phyloP scores from a whole-genome alignment of 352 stramenopile species.

The Phytophthora ramorum region DNA sequence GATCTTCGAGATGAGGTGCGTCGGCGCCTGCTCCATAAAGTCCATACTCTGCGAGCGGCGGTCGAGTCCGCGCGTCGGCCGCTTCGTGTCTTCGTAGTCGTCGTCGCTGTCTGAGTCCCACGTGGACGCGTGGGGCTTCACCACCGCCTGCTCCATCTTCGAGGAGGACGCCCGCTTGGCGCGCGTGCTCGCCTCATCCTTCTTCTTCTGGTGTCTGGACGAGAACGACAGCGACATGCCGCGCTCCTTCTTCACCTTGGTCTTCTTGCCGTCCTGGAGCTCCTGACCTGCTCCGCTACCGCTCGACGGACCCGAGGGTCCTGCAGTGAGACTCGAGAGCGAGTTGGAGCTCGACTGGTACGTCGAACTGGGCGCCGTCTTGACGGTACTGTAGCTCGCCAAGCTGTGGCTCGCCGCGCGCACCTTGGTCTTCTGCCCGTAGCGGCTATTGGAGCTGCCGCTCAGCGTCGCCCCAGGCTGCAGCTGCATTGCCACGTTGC shows the following conservation, averaged over 20 bases:
- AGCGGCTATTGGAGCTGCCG: constrained; percentile 7
- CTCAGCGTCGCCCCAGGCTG: constrained; percentile 17
- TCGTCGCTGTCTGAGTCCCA: constrained; percentile 81
- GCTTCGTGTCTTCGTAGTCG: constrained; percentile 71
- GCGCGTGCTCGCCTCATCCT: constrained; percentile 7
- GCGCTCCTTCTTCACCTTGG: constrained; percentile 46
- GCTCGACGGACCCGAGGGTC: not conserved
- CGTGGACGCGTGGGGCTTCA: constrained; percentile 52
- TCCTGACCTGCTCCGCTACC: constrained; percentile 3
- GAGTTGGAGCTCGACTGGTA: constrained; percentile 33
- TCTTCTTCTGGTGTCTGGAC: constrained; percentile 44
- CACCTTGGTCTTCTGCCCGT: constrained; percentile 22
- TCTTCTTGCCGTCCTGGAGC: constrained; percentile 36
- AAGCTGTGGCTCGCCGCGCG: constrained; percentile 26
- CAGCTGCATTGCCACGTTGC: constrained; percentile 32
- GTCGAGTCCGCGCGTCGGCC: constrained; percentile 62
- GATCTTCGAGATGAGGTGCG: constrained; percentile 81
- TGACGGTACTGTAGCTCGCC: constrained; percentile 25
- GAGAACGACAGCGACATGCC: constrained; percentile 54
- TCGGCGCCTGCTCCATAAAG: constrained; percentile 79
- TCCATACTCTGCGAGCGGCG: constrained; percentile 78
- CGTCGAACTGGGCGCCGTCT: constrained; percentile 20
- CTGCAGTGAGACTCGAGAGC: constrained; percentile 16
- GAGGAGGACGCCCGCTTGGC: constrained; percentile 36
- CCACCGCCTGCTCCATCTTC: constrained; percentile 58